Percentiles rank a stretch among this genome's conserved stretches.
Conservation (phyloP, 1,284 basidiomycete species). For the Sphaerobolus stellatus region DNA sequence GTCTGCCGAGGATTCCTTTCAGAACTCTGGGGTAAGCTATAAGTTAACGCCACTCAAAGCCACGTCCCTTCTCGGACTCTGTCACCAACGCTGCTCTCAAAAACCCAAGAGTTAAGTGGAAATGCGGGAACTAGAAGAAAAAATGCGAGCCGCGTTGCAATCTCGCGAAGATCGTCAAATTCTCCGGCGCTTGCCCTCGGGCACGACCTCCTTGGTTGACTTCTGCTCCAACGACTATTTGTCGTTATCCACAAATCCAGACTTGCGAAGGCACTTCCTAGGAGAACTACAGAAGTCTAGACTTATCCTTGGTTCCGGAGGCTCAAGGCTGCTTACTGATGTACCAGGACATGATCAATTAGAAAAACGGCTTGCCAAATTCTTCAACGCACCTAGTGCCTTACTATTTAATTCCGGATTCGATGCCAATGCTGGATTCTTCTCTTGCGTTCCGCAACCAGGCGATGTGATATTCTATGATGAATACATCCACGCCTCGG, state of each 20-base stretch:
- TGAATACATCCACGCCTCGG: conserved; percentile 88
- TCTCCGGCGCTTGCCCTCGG: conserved; percentile 53
- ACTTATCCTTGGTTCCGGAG: conserved; percentile 83
- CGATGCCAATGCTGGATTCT: conserved; percentile 91
- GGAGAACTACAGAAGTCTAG: conserved; percentile 49
- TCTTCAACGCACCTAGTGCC: conserved; percentile 67
- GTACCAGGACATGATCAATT: conserved; percentile 64
- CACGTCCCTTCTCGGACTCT: no score
- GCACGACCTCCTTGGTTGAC: conserved; percentile 45
- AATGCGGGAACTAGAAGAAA: conserved; percentile 23
- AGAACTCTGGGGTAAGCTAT: no score
- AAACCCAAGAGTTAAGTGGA: no score
- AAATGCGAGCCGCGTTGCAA: conserved; percentile 49
- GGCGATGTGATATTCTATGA: conserved; percentile 84
- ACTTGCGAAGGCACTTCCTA: conserved; percentile 61
- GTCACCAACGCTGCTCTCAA: neutral
- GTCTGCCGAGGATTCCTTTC: no score
- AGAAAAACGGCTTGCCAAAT: conserved; percentile 62
- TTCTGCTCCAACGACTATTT: conserved; percentile 96
- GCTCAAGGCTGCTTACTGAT: conserved; percentile 88
- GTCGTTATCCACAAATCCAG: conserved; percentile 66
- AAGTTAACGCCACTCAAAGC: no score
- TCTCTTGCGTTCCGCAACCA: conserved; percentile 77
- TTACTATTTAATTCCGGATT: conserved; percentile 94
- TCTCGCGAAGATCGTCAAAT: conserved; percentile 66